Conservation (phyloP, 1,139 yeast genomes). For the Kluyveromyces sp. region DNA sequence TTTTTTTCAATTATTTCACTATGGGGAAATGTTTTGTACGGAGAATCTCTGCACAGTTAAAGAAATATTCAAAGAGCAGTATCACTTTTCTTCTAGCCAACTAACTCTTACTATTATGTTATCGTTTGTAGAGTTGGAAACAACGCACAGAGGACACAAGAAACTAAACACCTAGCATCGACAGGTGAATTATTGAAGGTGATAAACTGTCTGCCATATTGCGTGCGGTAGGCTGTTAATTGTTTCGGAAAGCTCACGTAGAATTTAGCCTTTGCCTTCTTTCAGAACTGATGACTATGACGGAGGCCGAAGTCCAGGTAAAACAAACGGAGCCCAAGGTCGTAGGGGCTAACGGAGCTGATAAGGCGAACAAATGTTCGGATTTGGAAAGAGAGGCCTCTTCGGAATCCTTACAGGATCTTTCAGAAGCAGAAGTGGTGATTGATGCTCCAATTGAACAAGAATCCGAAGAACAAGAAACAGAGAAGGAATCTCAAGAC, state of each 20-base stretch:
- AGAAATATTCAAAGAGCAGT: neutral
- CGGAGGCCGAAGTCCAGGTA: neutral
- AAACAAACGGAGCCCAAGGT: no score
- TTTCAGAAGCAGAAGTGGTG: neutral
- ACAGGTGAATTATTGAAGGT: neutral
- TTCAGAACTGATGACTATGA: slow-evolving; percentile 1
- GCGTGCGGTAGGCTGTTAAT: neutral
- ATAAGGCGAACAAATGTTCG: neutral
- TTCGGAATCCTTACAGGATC: neutral
- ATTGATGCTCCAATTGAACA: neutral
- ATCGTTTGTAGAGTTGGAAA: neutral
- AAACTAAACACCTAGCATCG: neutral
- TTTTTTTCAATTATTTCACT: neutral
- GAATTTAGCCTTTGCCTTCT: neutral
- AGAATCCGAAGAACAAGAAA: neutral
- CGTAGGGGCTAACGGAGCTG: neutral
- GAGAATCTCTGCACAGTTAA: neutral
- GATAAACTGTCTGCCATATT: neutral
- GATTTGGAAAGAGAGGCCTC: neutral
- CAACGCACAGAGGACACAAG: no score
- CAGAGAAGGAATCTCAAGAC: neutral
- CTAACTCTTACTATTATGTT: neutral
- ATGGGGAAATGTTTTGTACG: neutral
- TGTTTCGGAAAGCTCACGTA: neutral
- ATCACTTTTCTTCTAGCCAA: neutral